Evolutionary conservation across 176 grass and related monocot species (phyloP), one percentile per base, ranked within the genome.

Genomic region (Areca catechu): DNA sequence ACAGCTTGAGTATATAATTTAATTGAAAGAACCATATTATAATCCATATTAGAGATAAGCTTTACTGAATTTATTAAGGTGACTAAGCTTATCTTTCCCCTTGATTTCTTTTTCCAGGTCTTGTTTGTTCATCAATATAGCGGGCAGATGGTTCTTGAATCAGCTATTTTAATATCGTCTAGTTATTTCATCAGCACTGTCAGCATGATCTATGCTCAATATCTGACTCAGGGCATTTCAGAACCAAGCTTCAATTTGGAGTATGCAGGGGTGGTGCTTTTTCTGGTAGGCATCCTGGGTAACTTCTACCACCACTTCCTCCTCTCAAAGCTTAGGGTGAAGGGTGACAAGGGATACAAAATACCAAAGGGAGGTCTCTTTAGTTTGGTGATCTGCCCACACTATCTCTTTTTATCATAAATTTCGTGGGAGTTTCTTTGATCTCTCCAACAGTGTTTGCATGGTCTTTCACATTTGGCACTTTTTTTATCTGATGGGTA

Each of bases 231-330:
- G 4, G 68, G 52, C 27, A 74, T 79, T 49, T 62, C 80, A 10
- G 80, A 77, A 48, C 86, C 83, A 0, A 4, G 64, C 20, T 49
- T 56, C 3, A 61, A 96, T 22, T 68, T 90, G 14, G 82, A 78
- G 18, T 77, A 77, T 61, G 53, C 65, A 0, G 80, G 92, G 5
- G 22, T 71, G 21, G 6, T 37, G 22, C 17, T 77, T 27, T 82
- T 90, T 49, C 19, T 55, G 7, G 7, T 82, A 4, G 86, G 92
- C 74, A 51, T 82, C 56, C 16, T 48, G 1, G 92, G 86, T 49
- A 96, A 96, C 71, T 72, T 90, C 49, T 96, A 90, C 77, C 86
- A 96, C 64, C 92, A 90, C 71, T 66, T 5, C 71, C 77, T 96
- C 63, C 77, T 96, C 17, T 70, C 86, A 0, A 64, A 17, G 25